Evolutionary conservation across 345 rosid genomes (phyloP).

Genomic region (Lepidium didymum): DNA sequence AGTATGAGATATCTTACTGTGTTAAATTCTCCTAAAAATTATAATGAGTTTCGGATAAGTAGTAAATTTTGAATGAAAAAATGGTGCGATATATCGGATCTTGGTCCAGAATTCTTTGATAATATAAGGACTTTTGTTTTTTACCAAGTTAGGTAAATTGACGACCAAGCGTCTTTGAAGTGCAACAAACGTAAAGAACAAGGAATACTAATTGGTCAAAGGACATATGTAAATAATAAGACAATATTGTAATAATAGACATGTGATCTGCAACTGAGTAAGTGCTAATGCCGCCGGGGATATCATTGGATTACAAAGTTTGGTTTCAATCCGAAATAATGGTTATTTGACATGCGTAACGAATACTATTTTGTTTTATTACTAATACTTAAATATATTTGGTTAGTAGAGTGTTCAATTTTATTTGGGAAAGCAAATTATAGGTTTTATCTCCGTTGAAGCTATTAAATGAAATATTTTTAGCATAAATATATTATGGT

Average conservation of each 20-base stretch:
- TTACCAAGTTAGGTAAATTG: conserved; percentile 7
- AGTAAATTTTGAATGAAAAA: no score
- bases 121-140: neutral
- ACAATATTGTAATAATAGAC: neutral
- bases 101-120: no score
- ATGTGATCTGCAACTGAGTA: conserved; percentile 2
- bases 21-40: no score
- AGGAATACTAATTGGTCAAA: conserved; percentile 4
- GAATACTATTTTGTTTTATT: neutral
- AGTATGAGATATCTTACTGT: no score
- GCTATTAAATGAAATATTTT: neutral
- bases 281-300: neutral
- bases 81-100: no score
- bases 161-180: neutral
- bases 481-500: no score
- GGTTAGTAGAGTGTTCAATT: neutral
- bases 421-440: neutral
- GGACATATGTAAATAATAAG: neutral
- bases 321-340: neutral
- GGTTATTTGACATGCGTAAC: neutral
- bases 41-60: no score
- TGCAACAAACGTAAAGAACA: conserved; percentile 19
- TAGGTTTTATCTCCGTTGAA: neutral
- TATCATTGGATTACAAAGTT: neutral
- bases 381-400: neutral